Evolutionary conservation across 2,329 filamentous ascomycete genomes (phyloP), one percentile per base, ranked within the genome.

Genomic region (Waltergamsia citrina): DNA sequence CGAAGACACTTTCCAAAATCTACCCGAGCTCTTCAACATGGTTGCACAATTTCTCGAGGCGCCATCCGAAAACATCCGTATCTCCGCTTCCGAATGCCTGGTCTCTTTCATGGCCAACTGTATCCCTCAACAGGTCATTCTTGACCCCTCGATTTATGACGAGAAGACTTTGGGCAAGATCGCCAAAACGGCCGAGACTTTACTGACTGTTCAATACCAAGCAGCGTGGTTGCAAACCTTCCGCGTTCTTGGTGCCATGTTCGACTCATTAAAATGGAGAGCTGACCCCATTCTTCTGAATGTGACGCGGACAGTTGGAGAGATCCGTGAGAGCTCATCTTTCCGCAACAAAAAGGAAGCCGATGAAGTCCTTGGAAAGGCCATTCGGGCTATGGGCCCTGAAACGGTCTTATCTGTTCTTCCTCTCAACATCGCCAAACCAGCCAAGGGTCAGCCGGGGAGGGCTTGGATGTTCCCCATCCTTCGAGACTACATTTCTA

Each of bases 261-360:
- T 94, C 44, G 85, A 94, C 47, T 73, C 81, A 3, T 65, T 95
- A 38, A 77, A 82, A 46, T 96, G 90, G 90, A 79, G 79, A 39
- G 78, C 88, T 3, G 73, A 81, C 46, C 86, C 88, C 6, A 79
- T 87, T 40, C 67, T 96, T 41, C 67, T 78, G 30, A 78, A 79
- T 35, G 74, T 92, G 29, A 75, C 88, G 40, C 82, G 78, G 52
- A 80, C 74, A 3, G 70, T 98, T 37, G 92, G 92, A 26, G 88
- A 94, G 41, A 71, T 98, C 35, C 81, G 92, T 38, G 77, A 81
- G 39, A 94, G 86, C 47, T 80, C 92, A 17, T 82, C 86, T 1
- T 98, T 98, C 59, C 71, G 81, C 37, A 86, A 86, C 34, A 98
- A 96, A 65, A 94, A 94, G 56, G 84, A 96, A 52, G 90, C 90